Base-by-base conservation (phyloP, 805 yeast genomes). In the Wickerhamiella kazuoi region DNA sequence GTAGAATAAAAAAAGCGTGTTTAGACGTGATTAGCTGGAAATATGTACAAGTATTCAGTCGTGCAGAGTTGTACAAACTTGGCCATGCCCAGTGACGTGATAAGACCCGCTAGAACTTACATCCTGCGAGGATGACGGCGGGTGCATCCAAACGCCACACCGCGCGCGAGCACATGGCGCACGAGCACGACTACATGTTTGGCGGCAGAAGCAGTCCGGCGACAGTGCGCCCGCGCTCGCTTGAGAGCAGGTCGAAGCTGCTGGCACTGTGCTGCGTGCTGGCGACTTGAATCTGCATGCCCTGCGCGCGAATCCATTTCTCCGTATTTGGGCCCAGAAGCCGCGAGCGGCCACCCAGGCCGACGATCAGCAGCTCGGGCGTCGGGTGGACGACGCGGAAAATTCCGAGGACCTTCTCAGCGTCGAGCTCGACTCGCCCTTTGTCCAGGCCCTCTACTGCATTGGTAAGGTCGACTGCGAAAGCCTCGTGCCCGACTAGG, bases 141-240 rank as follows among this genome's bases (percentile, higher is more conserved):
- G n/a, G n/a, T n/a, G n/a, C n/a, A 23, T 7, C 11, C 28, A 13
- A 23, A 23, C 28, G 28, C 28, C 7, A 23, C 13, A 23, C n/a
- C n/a, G n/a, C n/a, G n/a, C n/a, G 28, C 28, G 28, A 7, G 7
- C 28, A 23, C n/a, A n/a, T n/a, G n/a, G n/a, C n/a, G n/a, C n/a
- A n/a, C n/a, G n/a, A n/a, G n/a, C n/a, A 24, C 28, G 32, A 13
- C 23, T 56, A 71, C 44, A 73, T 55, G 45, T 75, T 69, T 3
- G 87, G 80, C 18, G 93, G 82, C 33, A 82, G 60, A 36, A 81
- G 60, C 24, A 81, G 58, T 0, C 80, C 90, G 1, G 74, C 84
- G n/a, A 81, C 73, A 24, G 73, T 75, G 20, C 65, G 61, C 0
- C 86, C 82, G 47, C 93, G 63, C 52, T 82, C 93, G 0, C 87